Base-by-base conservation (phyloP, 805 yeast genomes). In the Candida odintsovae region DNA sequence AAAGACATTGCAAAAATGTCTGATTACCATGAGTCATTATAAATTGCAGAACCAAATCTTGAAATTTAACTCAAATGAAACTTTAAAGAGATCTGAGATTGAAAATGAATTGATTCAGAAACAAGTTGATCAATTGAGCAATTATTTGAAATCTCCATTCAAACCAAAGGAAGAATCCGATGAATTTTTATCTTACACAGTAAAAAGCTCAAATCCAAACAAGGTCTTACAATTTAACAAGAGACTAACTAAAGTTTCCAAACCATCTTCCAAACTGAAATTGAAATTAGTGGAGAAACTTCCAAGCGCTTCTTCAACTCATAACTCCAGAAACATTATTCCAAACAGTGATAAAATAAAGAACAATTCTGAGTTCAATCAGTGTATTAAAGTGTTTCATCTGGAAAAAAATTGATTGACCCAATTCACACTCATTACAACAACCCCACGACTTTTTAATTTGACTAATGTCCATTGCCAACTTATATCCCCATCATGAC, bases 81-180 rank as follows among this genome's bases (percentile, higher is more conserved):
- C 47, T 6, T 47, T 40, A 16, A 50, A 55, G 40, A 40, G 62
- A 35, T 47, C 52, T 35, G 56, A 50, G 13, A 54, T 54, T 18
- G 62, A 58, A 36, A 50, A 42, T 11, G 58, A 53, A 18, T 29
- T 56, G n/a, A 54, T 58, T 43, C 52, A 52, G 45, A 48, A 38
- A 23, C 56, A 58, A 37, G 56, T 58, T 21, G 60, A 56, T 28
- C 43, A 40, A 25, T 22, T 41, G 45, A 23, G 36, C 12, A 33
- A 18, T 16, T 43, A 51, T 10, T 44, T 58, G 11, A 51, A 53
- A 40, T 50, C 59, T 15, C 62, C 62, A 4, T 49, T 57, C 29
- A 42, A 35, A 13, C 50, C 55, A 21, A 41, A 21, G 7, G 19
- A 29, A 18, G 42, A 40, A 18, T 11, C 16, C 2, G 18, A 33